A percentile compares a stretch with the other conserved stretches of the same genome.
phyloP scores from a whole-genome alignment of 2,329 filamentous ascomycete genomes.

The Talaromyces sp. region DNA sequence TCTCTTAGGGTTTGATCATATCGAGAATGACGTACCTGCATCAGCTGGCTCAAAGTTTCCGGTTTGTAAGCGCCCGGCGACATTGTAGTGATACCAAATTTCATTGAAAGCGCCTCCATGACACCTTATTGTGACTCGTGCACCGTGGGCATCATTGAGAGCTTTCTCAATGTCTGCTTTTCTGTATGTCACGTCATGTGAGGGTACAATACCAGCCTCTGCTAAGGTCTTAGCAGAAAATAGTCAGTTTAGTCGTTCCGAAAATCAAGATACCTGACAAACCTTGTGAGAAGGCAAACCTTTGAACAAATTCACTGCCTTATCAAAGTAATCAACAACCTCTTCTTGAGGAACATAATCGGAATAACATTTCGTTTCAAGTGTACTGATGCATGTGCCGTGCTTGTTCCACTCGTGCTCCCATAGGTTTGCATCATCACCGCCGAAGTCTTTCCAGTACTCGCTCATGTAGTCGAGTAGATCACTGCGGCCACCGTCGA shows the following conservation, averaged over 20 bases:
- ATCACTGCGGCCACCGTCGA: slow-evolving; percentile 51
- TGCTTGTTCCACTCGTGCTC: slow-evolving; percentile 74
- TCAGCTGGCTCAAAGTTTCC: slow-evolving; percentile 34
- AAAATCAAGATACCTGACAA: slow-evolving; percentile 15
- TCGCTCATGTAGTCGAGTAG: slow-evolving; percentile 64
- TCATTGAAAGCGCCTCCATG: slow-evolving; percentile 48
- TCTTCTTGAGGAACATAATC: slow-evolving; percentile 61
- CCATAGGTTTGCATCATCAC: slow-evolving; percentile 65
- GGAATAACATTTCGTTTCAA: slow-evolving; percentile 64
- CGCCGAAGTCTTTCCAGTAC: slow-evolving; percentile 69
- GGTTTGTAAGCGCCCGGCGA: slow-evolving; percentile 45
- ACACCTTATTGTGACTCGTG: slow-evolving; percentile 59
- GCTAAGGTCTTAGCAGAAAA: slow-evolving; percentile 48
- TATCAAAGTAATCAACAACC: slow-evolving; percentile 66
- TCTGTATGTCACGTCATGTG: slow-evolving; percentile 55
- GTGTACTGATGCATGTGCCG: slow-evolving; percentile 69
- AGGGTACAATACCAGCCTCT: slow-evolving; percentile 59
- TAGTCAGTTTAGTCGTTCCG: background rate
- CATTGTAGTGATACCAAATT: slow-evolving; percentile 63
- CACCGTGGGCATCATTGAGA: slow-evolving; percentile 52
- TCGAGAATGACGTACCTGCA: slow-evolving; percentile 30
- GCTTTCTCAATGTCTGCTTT: slow-evolving; percentile 58
- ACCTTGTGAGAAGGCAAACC: slow-evolving; percentile 62
- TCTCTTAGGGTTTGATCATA: background rate
- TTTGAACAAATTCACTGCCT: slow-evolving; percentile 64